These are phyloP conservation scores for Yamagishiella unicocca DNA, from an alignment of 139 green algal species.

Conservation along the genomic window DNA sequence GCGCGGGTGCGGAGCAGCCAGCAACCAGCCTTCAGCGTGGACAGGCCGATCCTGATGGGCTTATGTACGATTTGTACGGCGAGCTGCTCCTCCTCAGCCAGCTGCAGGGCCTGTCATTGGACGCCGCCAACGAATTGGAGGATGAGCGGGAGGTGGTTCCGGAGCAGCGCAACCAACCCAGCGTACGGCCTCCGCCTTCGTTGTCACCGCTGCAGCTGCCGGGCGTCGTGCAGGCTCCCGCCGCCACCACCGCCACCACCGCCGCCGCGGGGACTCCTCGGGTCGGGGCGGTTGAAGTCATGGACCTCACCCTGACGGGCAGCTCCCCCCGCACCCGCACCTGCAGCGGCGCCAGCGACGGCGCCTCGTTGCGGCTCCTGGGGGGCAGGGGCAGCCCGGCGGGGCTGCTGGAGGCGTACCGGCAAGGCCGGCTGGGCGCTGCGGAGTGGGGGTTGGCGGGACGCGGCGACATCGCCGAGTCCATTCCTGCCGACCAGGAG, in stretches of 20 bases:
- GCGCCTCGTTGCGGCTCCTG: neutral
- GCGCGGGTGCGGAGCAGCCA: neutral
- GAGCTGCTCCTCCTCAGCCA: slow-evolving; percentile 10
- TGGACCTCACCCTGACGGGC: slow-evolving; percentile 1
- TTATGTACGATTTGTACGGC: slow-evolving; percentile 26
- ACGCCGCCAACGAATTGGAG: neutral
- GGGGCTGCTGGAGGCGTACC: neutral
- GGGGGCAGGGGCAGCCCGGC: neutral
- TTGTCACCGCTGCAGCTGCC: neutral
- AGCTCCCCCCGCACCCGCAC: neutral
- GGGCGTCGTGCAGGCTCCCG: no score
- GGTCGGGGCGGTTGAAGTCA: neutral
- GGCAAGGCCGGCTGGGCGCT: neutral
- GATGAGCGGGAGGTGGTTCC: neutral
- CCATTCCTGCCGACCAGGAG: no score
- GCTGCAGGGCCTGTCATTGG: slow-evolving; percentile 5
- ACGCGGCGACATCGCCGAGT: no score
- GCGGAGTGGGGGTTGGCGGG: neutral
- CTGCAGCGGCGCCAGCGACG: no score
- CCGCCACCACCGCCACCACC: neutral
- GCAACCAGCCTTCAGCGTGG: neutral
- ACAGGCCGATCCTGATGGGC: neutral
- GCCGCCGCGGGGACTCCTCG: neutral
- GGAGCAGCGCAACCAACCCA: neutral
- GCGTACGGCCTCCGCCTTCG: neutral